Evolutionary conservation across 306 rosid species (phyloP).

Genomic region (Cucurbita ficifolia): DNA sequence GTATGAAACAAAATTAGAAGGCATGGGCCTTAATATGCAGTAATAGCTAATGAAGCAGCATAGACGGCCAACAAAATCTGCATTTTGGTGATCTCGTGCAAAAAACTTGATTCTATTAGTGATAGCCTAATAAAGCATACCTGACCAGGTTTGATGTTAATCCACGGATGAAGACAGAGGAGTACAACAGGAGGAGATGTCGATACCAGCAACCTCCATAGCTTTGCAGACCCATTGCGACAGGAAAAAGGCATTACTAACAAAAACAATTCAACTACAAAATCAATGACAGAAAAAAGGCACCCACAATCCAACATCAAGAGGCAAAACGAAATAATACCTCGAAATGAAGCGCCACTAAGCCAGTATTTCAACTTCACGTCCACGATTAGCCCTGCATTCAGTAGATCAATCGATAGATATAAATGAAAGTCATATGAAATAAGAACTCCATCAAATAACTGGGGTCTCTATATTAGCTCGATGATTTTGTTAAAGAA

Average conservation of each 20-base stretch:
- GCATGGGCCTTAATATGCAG: background rate
- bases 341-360: conserved; percentile 83
- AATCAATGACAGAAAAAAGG: background rate
- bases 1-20: background rate
- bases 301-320: background rate
- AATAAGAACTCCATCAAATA: background rate
- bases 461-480: background rate
- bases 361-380: background rate
- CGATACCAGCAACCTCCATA: conserved; percentile 94
- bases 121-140: conserved; percentile 8
- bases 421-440: background rate
- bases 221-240: conserved; percentile 95
- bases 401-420: background rate
- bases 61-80: conserved; percentile 31
- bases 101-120: background rate
- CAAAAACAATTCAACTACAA: background rate
- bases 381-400: background rate
- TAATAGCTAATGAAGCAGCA: conserved; percentile 24
- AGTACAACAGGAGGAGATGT: conserved; percentile 73
- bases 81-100: conserved; percentile 2
- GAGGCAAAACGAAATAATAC: conserved; percentile 14
- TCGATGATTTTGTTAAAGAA: background rate
- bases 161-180: conserved; percentile 20
- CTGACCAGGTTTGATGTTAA: background rate
- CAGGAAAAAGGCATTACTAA: background rate